A percentile compares a stretch with the other conserved stretches of the same genome.
phyloP scores from a whole-genome alignment of 371 early-diverging fungal genomes.

The Apophysomyces elegans region DNA sequence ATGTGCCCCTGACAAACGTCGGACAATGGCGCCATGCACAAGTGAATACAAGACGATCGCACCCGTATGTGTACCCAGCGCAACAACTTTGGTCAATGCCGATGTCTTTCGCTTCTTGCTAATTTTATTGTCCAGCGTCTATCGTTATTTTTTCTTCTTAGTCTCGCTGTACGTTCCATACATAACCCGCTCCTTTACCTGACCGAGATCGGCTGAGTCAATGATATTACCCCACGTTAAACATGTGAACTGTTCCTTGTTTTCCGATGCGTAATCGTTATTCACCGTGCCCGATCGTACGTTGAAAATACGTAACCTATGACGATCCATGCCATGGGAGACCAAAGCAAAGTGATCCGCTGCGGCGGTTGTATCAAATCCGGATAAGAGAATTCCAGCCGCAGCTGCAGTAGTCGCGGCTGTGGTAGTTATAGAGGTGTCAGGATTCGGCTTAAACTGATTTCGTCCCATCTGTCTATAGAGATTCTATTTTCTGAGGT shows the following conservation, averaged over 20 bases:
- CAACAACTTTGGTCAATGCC: conserved; percentile 55
- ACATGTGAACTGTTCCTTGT: conserved; percentile 65
- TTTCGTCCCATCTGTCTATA: conserved; percentile 14
- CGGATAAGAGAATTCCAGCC: conserved; percentile 52
- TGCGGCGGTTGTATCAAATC: conserved; percentile 56
- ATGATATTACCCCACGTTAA: conserved; percentile 66
- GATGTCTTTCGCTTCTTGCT: conserved; percentile 55
- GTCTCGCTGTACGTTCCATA: too few species aligned
- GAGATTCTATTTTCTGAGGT: not conserved
- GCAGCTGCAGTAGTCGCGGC: conserved; percentile 18
- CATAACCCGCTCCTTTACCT: conserved; percentile 23
- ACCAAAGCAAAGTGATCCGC: conserved; percentile 72
- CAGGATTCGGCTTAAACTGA: conserved; percentile 21
- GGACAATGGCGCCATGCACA: conserved; percentile 62
- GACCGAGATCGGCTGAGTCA: conserved; percentile 45
- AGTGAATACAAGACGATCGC: conserved; percentile 67
- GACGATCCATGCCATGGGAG: conserved; percentile 71
- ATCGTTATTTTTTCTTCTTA: not conserved
- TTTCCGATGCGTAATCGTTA: conserved; percentile 61
- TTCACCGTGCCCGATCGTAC: conserved; percentile 69
- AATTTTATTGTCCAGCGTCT: conserved; percentile 32
- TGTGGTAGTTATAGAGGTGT: conserved; percentile 19
- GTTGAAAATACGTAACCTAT: conserved; percentile 73
- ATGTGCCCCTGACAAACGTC: conserved; percentile 56
- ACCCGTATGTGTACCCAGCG: conserved; percentile 70